These are phyloP conservation scores for Metarhizium anisopliae DNA, from an alignment of 2,329 filamentous ascomycete genomes.

Conservation along the genomic window DNA sequence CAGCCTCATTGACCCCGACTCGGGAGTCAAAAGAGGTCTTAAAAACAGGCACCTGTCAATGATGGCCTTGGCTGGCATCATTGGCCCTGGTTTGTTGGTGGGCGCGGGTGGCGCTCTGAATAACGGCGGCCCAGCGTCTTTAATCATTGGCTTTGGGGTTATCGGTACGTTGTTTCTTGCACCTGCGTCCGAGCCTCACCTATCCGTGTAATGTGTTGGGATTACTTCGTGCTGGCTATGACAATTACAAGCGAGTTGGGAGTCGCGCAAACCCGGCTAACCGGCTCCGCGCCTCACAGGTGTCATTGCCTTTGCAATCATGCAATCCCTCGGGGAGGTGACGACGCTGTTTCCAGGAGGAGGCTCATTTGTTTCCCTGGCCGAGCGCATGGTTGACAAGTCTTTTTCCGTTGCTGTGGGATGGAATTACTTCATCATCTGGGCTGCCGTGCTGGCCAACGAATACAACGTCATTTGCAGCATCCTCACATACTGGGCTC, in stretches of 20 bases:
- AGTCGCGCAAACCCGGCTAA: conserved; percentile 9
- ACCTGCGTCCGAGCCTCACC: background rate
- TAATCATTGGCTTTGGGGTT: conserved; percentile 64
- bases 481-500: conserved; percentile 58
- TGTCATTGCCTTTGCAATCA: conserved; percentile 57
- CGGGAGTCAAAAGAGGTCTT: conserved; percentile 59
- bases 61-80: conserved; percentile 54
- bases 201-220: background rate
- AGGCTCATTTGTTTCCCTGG: conserved; percentile 62
- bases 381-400: conserved; percentile 62
- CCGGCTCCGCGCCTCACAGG: conserved; percentile 14
- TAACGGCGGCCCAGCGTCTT: conserved; percentile 59
- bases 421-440: conserved; percentile 65
- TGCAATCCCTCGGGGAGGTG: conserved; percentile 67
- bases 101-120: conserved; percentile 61
- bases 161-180: conserved; percentile 37
- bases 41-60: conserved; percentile 61
- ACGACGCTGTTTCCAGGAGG: conserved; percentile 65
- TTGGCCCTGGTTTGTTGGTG: conserved; percentile 63
- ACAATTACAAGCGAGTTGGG: too few species aligned
- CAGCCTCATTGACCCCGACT: conserved; percentile 47
- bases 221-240: too few species aligned
- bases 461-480: conserved; percentile 63
- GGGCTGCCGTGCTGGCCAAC: conserved; percentile 56
- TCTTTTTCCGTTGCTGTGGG: conserved; percentile 60